These are phyloP conservation scores for Davidsoniella virescens DNA, from an alignment of 2,329 filamentous ascomycete species.

Conservation along the genomic window DNA sequence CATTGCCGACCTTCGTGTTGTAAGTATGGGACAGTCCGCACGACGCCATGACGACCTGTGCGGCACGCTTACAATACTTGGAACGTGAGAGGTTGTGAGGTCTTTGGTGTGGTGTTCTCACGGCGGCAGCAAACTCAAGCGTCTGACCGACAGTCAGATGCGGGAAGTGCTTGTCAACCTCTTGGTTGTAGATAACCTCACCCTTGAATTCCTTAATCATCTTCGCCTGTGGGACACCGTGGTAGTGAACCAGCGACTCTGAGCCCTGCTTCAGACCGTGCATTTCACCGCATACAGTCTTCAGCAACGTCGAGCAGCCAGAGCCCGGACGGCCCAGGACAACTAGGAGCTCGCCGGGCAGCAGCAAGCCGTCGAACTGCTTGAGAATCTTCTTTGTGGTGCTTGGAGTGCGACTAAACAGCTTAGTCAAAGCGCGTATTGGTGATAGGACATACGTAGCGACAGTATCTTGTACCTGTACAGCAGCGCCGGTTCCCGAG, in stretches of 20 bases:
- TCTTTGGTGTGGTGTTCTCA: slow-evolving; percentile 49
- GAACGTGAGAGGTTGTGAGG: slow-evolving; percentile 44
- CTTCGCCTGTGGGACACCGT: slow-evolving; percentile 36
- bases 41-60: slow-evolving; percentile 51
- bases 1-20: slow-evolving; percentile 59
- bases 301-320: slow-evolving; percentile 48
- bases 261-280: slow-evolving; percentile 38
- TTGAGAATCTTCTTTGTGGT: slow-evolving; percentile 42
- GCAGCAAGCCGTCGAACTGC: slow-evolving; percentile 47
- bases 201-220: slow-evolving; percentile 47
- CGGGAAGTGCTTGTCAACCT: slow-evolving; percentile 60
- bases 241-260: slow-evolving; percentile 40
- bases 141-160: slow-evolving; percentile 64
- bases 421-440: slow-evolving; percentile 26
- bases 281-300: slow-evolving; percentile 43
- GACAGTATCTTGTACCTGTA: slow-evolving; percentile 55
- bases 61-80: slow-evolving; percentile 44
- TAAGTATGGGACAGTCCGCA: slow-evolving; percentile 59
- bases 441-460: slow-evolving; percentile 41
- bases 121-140: slow-evolving; percentile 53
- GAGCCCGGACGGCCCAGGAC: slow-evolving; percentile 51
- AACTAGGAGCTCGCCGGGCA: slow-evolving; percentile 49
- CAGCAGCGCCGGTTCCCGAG: slow-evolving; percentile 46
- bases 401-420: slow-evolving; percentile 23
- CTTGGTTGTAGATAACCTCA: slow-evolving; percentile 59